Percentiles rank a stretch among this genome's conserved stretches.
phyloP scores from a whole-genome alignment of 768 basidiomycete genomes.

The Austroboletus eburneus region DNA sequence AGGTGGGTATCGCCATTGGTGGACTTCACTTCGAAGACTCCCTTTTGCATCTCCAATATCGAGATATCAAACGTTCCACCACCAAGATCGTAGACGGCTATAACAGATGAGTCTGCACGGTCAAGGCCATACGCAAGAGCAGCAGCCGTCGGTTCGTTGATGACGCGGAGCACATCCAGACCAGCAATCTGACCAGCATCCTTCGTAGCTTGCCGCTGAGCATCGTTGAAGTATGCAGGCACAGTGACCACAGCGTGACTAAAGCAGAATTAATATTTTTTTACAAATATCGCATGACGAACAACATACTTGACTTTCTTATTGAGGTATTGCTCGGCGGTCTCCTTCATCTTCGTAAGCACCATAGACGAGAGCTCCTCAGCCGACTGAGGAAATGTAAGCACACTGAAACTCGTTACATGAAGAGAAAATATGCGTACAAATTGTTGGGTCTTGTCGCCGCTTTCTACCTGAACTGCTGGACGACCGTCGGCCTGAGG shows the following conservation, averaged over 20 bases:
- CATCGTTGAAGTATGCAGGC: constrained; percentile 99
- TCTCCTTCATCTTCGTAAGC: constrained; percentile 90
- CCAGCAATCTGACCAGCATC: constrained; percentile 97
- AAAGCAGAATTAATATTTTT: constrained; percentile 2
- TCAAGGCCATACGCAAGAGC: constrained; percentile 98
- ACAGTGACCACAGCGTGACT: constrained; percentile 92
- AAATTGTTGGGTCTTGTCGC: constrained; percentile 75
- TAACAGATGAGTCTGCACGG: constrained; percentile 71
- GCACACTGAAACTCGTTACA: background rate
- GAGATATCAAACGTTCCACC: constrained; percentile 99
- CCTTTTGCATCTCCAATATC: constrained; percentile 98
- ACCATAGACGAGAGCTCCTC: constrained; percentile 90
- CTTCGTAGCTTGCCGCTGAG: constrained; percentile 98
- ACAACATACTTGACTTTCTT: constrained; percentile 84
- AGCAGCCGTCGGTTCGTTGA: constrained; percentile 98
- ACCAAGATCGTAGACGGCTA: constrained; percentile 98
- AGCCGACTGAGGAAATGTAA: constrained; percentile 50
- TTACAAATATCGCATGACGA: background rate
- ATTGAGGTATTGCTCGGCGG: constrained; percentile 89
- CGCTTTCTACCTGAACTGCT: constrained; percentile 80
- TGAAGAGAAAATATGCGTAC: constrained; percentile 42
- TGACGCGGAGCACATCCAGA: constrained; percentile 94
- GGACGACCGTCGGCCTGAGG: constrained; percentile 70
- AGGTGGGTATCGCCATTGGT: constrained; percentile 99
- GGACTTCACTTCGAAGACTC: constrained; percentile 99